Percentiles rank a stretch among this genome's conserved stretches.
These are phyloP conservation scores for Trichoderma koningiopsis DNA, from an alignment of 2,329 filamentous ascomycete species.

Conservation along the genomic window DNA sequence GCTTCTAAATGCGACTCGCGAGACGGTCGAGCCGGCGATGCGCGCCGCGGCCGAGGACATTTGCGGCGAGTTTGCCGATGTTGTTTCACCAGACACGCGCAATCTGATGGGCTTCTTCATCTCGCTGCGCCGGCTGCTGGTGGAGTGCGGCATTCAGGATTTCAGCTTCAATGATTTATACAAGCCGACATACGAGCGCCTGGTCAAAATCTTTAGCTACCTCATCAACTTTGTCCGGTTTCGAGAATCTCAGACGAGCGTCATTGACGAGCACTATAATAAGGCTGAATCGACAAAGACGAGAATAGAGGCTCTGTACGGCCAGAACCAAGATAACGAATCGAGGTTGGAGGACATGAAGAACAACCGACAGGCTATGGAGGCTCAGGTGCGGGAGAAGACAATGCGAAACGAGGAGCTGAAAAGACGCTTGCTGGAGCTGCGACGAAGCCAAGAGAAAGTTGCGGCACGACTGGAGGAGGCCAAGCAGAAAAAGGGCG, in stretches of 20 bases:
- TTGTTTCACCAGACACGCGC: conserved; percentile 83
- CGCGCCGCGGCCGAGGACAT: conserved; percentile 86
- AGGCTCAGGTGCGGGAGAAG: conserved; percentile 81
- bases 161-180: conserved; percentile 93
- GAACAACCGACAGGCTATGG: conserved; percentile 76
- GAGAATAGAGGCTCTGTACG: conserved; percentile 82
- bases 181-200: conserved; percentile 82
- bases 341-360: conserved; percentile 77
- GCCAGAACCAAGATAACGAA: conserved; percentile 86
- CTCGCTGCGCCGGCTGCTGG: conserved; percentile 74
- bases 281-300: conserved; percentile 83
- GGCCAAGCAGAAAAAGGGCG: conserved; percentile 76
- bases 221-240: conserved; percentile 99
- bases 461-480: conserved; percentile 82
- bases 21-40: conserved; percentile 94
- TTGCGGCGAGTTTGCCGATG: conserved; percentile 79
- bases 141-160: conserved; percentile 88
- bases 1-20: conserved; percentile 88
- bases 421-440: conserved; percentile 77
- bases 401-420: conserved; percentile 83
- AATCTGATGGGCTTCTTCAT: conserved; percentile 97
- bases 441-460: conserved; percentile 79
- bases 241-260: conserved; percentile 83
- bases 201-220: conserved; percentile 95
- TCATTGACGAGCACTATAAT: conserved; percentile 94